phyloP scores from a whole-genome alignment of 192 early-diverging fungal species.

The Thamnidium elegans region DNA sequence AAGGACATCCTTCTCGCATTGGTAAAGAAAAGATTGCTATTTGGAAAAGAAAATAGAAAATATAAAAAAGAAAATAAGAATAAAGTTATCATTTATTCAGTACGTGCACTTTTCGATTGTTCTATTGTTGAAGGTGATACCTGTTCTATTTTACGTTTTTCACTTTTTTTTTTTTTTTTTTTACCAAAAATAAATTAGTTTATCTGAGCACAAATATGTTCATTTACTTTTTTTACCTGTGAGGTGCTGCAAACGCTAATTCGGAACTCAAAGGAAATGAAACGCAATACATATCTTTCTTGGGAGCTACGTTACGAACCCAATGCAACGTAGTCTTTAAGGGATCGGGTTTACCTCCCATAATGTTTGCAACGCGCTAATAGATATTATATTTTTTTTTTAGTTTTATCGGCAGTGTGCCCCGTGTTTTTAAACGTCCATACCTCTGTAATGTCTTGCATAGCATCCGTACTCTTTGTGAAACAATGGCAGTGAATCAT shows the following conservation, averaged over 20 bases:
- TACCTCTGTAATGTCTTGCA: constrained; percentile 32
- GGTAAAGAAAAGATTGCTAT: constrained; percentile 66
- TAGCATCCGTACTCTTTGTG: constrained; percentile 70
- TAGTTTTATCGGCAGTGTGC: too few relatives aligned
- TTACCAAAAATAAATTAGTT: too few relatives aligned
- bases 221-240: background rate
- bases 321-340: constrained; percentile 51
- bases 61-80: constrained; percentile 29
- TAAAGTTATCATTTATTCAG: constrained; percentile 7
- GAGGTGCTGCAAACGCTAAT: constrained; percentile 61
- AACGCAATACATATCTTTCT: constrained; percentile 98
- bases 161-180: background rate
- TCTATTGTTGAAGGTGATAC: constrained; percentile 1
- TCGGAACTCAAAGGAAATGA: constrained; percentile 75
- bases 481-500: constrained; percentile 96
- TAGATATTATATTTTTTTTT: background rate
- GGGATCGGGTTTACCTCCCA: constrained; percentile 47
- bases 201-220: too few relatives aligned
- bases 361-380: constrained; percentile 49
- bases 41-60: constrained; percentile 58
- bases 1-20: constrained; percentile 48
- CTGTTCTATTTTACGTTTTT: constrained; percentile 14
- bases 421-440: background rate
- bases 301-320: constrained; percentile 95
- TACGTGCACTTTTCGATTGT: constrained; percentile 5